phyloP scores from a whole-genome alignment of 768 basidiomycete species.

The Psilocybe subaeruginosa region DNA sequence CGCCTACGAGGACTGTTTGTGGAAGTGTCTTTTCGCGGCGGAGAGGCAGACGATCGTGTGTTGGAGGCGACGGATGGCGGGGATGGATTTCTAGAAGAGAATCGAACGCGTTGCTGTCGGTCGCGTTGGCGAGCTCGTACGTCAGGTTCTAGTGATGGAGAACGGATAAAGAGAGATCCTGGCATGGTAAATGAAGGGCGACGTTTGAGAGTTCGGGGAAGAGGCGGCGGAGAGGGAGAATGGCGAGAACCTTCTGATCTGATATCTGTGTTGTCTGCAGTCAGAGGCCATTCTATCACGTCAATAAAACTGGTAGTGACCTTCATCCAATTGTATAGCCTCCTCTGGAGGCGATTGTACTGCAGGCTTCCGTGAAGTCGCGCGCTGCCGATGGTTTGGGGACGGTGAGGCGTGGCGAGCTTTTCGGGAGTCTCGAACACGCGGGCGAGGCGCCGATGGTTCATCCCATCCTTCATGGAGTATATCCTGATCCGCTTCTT shows the following conservation, averaged over 20 bases:
- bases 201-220: slow-evolving; percentile 34
- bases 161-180: slow-evolving; percentile 76
- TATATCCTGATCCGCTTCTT: background rate
- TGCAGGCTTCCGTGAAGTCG: background rate
- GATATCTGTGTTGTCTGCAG: background rate
- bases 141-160: slow-evolving; percentile 66
- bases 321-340: slow-evolving; percentile 6
- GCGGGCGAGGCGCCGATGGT: slow-evolving; percentile 4
- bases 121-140: slow-evolving; percentile 24
- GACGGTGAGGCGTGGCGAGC: background rate
- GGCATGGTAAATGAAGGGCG: slow-evolving; percentile 71
- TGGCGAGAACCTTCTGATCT: slow-evolving; percentile 8
- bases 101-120: slow-evolving; percentile 43
- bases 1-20: slow-evolving; percentile 26
- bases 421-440: background rate
- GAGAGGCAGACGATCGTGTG: background rate
- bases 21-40: background rate
- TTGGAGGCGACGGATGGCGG: background rate
- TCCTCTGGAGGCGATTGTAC: background rate
- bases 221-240: slow-evolving; percentile 32
- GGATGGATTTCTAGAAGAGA: slow-evolving; percentile 22
- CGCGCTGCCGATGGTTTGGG: background rate
- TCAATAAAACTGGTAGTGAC: background rate
- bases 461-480: slow-evolving; percentile 13
- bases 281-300: background rate